These are phyloP conservation scores for Populus pruinosa DNA, from an alignment of 345 rosid species.

Conservation along the genomic window DNA sequence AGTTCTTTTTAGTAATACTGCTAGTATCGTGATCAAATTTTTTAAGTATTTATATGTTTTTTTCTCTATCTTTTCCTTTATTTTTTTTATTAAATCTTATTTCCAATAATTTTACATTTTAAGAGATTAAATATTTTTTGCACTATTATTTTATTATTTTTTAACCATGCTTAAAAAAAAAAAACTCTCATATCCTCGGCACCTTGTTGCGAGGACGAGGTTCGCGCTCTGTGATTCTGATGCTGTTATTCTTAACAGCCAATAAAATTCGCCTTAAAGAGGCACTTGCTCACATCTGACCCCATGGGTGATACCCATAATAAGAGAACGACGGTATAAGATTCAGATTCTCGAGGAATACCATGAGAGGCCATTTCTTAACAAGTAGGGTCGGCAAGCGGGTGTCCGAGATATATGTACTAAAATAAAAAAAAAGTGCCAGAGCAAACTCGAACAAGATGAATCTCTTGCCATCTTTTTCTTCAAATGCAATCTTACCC, in stretches of 20 bases:
- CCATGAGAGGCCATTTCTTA: not conserved
- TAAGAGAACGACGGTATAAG: not conserved
- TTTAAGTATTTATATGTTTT: too few relatives aligned
- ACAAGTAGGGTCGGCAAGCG: too few relatives aligned
- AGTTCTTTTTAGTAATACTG: fast-evolving
- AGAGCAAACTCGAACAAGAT: not conserved
- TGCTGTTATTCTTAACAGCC: not conserved
- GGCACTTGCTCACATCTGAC: not conserved
- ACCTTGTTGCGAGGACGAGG: not conserved
- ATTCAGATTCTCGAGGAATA: not conserved
- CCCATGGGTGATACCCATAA: not conserved
- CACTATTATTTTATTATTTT: too few relatives aligned
- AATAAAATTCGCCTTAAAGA: not conserved
- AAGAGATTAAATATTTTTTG: too few relatives aligned
- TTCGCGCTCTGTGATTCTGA: not conserved
- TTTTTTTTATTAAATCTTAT: too few relatives aligned
- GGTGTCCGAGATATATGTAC: too few relatives aligned
- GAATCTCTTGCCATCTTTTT: not conserved
- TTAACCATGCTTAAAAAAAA: too few relatives aligned
- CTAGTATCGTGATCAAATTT: too few relatives aligned
- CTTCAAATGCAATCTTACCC: not conserved
- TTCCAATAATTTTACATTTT: too few relatives aligned
- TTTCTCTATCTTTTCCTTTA: too few relatives aligned
- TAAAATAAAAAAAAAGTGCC: too few relatives aligned
- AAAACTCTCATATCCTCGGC: not conserved